Evolutionary conservation across 106 monocot species (phyloP).

Genomic region (Narthecium ossifragum): DNA sequence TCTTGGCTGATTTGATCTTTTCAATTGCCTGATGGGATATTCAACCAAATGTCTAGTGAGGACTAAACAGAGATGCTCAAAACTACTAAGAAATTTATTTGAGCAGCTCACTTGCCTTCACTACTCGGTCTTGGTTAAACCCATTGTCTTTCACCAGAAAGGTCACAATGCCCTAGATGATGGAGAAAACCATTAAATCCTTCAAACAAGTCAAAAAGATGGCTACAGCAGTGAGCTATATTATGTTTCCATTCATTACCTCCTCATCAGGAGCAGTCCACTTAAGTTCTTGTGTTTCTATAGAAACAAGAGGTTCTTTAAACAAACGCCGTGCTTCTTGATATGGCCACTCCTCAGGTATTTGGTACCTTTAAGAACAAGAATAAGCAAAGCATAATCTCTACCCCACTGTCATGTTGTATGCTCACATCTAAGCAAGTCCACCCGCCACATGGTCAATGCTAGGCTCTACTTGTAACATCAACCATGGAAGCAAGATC

Average conservation of each 20-base stretch:
- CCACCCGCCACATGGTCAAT: no score
- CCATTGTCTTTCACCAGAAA: constrained; percentile 92
- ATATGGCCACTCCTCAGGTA: constrained; percentile 94
- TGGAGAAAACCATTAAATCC: constrained; percentile 5
- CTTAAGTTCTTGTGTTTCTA: constrained; percentile 59
- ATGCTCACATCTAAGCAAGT: no score
- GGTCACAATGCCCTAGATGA: constrained; percentile 53
- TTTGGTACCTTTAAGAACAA: constrained; percentile 76
- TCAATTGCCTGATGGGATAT: constrained; percentile 50
- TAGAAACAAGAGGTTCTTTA: constrained; percentile 73
- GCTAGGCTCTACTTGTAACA: no score
- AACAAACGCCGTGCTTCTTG: constrained; percentile 81
- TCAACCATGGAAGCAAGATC: no score
- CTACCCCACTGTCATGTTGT: no score
- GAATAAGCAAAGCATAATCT: no score
- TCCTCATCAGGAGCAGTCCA: constrained; percentile 94
- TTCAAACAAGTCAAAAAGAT: constrained; percentile 1
- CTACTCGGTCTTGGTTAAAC: constrained; percentile 78
- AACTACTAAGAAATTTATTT: background rate
- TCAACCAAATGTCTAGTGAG: background rate
- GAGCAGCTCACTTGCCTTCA: constrained; percentile 49
- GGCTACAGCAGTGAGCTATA: background rate
- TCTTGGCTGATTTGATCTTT: constrained; percentile 93
- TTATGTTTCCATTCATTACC: constrained; percentile 17
- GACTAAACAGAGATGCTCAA: no score